Evolutionary conservation across 2,329 filamentous ascomycete genomes (phyloP), one percentile per base, ranked within the genome.

Genomic region (Ophiosphaerella narmari): DNA sequence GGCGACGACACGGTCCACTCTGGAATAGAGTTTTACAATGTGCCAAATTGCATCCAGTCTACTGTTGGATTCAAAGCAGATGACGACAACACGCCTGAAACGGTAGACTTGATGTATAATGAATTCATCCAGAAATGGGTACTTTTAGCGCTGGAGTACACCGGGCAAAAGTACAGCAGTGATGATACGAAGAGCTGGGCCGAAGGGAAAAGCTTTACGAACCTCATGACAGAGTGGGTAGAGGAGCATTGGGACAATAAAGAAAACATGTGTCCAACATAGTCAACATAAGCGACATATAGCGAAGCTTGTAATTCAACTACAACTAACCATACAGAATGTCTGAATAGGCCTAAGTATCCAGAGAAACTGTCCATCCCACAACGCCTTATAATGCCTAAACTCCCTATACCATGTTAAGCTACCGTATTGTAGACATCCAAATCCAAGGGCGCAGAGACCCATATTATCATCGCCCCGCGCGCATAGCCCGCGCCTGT

Each of bases 1-100:
- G 94, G 94, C 36, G 94, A 99, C 68, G 94, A 99, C 68, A 96
- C 93, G 0, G 72, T 95, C 1, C 94, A 97, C 71, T 78, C 83
- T 13, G 79, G 82, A 1, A 86, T 97, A 57, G 78, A 81, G 29
- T 91, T 89, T 68, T 93, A 92, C 73, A 72, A 76, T 2, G 84
- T 93, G 5, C 93, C 94, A 6, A 97, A 97, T 72, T 90, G 86
- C 70, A 84, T 99, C 49, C 88, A 93, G 70, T 78, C 87, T 1
- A 75, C 83, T 50, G 81, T 88, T 59, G 78, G 74, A 1, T 89
- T 95, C 62, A 54, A 67, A 9, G 11, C 36, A 7, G 59, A 57
- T 1, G 57, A 68, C 7, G 75, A 70, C 0, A 66, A 64, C 9
- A 77, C 83, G 13, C 89, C 90, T 0, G 83, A 88, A 44, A 86